Base-by-base conservation (phyloP, 306 rosid genomes). In the Prunus mongolica region DNA sequence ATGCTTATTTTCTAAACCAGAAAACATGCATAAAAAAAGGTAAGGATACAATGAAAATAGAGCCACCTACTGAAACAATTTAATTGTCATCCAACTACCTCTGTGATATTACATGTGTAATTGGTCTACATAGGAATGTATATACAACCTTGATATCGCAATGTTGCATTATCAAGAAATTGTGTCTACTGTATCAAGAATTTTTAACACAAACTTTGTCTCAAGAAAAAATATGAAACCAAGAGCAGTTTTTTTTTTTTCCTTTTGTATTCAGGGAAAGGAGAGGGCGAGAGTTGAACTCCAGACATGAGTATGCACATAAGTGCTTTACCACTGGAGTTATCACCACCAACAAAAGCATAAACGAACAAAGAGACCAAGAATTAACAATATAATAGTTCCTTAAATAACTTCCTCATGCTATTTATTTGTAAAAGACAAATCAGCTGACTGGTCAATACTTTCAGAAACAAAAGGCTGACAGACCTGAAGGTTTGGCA, bases 401-500 rank as follows among this genome's bases (percentile, higher is more conserved):
- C 67, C 67, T 30, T 1, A 15, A 28, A 63, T 63, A 61, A 30
- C 16, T 32, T 73, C 20, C 61, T 60, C 20, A 19, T 41, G 54
- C 19, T 18, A 75, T 30, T 27, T 12, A 46, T 45, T 63, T 38
- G 11, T 49, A 24, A 63, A 52, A 12, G 15, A 65, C 65, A 16
- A 55, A 41, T 57, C 44, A 45, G 44, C 24, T 34, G 19, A 32
- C 67, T 32, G 30, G n/a, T 67, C 60, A 62, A 46, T 18, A 24
- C 67, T 14, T 62, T 28, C 58, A 63, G 78, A 74, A 25, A 27
- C 28, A 2, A 55, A 54, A 24, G 16, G 28, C 51, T 34, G 64
- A 87, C 96, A 74, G 74, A 95, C 98, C 98, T 95, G 82, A 74
- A 90, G 99, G 99, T 84, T 95, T 95, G 38, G 97, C 97, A 82